These are phyloP conservation scores for Fusarium torreyae DNA, from an alignment of 2,329 filamentous ascomycete genomes.

Conservation along the genomic window DNA sequence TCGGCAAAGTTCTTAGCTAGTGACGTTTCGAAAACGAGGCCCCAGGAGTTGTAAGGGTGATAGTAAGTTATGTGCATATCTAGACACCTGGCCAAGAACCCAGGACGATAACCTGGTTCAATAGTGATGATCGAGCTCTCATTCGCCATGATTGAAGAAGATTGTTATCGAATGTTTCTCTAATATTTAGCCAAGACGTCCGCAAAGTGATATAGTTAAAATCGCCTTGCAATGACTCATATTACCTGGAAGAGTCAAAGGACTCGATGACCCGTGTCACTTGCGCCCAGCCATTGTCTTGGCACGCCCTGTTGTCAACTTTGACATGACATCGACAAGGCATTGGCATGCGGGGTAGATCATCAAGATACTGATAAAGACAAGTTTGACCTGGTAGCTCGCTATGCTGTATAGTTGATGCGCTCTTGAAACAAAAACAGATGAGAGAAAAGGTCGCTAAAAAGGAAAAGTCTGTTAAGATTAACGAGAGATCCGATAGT, in stretches of 20 bases:
- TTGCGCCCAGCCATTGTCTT: background rate
- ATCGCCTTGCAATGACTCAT: too few species aligned
- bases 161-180: too few species aligned
- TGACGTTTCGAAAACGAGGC: conserved; percentile 24
- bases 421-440: too few species aligned
- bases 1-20: conserved; percentile 34
- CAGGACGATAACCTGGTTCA: conserved; percentile 32
- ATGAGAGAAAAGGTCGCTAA: too few species aligned
- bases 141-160: background rate
- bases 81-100: conserved; percentile 30
- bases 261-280: background rate
- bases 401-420: too few species aligned
- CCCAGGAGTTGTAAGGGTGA: conserved; percentile 32
- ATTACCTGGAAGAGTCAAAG: background rate
- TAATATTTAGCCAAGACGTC: background rate
- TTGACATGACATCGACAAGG: background rate
- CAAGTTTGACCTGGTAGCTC: too few species aligned
- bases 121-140: conserved; percentile 3
- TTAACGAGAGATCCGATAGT: too few species aligned
- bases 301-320: conserved; percentile 7
- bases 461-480: too few species aligned
- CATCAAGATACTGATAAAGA: too few species aligned
- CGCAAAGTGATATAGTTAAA: too few species aligned
- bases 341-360: conserved; percentile 1
- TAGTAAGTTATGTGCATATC: conserved; percentile 40